Evolutionary conservation across 2,329 filamentous ascomycete species (phyloP), one percentile per base, ranked within the genome.

Genomic region (Dothideomycetidae sp.): DNA sequence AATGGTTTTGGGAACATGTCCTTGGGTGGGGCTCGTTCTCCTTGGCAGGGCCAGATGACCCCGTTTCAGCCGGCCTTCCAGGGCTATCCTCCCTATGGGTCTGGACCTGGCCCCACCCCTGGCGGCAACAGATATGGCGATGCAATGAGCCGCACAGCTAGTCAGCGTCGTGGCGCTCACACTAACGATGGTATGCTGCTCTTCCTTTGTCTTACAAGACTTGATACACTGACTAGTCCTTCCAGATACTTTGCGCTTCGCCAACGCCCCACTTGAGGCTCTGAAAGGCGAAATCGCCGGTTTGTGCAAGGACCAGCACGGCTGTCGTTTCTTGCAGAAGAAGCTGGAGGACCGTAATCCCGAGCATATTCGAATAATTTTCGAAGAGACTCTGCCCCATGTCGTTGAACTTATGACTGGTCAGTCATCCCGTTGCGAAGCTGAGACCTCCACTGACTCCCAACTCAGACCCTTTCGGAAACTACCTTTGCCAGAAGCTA

Each of bases 401-500:
- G 86, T 98, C 49, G 78, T 93, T 45, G 90, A 98, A 65, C 70
- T 98, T 47, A 98, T 98, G 90, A 94, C 85, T 43, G 70, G 66
- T 69, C 53, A 45, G 58, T 26, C 4, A 5, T n/a, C 28, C n/a
- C n/a, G 29, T 26, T n/a, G 10, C 5, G 4, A 7, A 17, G 11
- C 11, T 28, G n/a, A n/a, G 16, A 29, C 15, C 28, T 26, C 33
- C 29, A 31, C 36, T 29, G 44, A 36, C 53, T 58, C 41, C 14
- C 32, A 15, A 29, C 30, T 30, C 41, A 68, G 88, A 98, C 61
- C 88, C 90, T 7, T 98, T 98, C 59, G 90, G 90, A 57, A 98
- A 98, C 67, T 98, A 98, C 61, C 76, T 98, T 48, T 96, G 88
- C 68, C 90, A 98, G 68, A 98, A 96, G 71, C 68, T 98, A 44